phyloP scores from a whole-genome alignment of 1,284 basidiomycete species.

The Fistulinella cinereoalba region DNA sequence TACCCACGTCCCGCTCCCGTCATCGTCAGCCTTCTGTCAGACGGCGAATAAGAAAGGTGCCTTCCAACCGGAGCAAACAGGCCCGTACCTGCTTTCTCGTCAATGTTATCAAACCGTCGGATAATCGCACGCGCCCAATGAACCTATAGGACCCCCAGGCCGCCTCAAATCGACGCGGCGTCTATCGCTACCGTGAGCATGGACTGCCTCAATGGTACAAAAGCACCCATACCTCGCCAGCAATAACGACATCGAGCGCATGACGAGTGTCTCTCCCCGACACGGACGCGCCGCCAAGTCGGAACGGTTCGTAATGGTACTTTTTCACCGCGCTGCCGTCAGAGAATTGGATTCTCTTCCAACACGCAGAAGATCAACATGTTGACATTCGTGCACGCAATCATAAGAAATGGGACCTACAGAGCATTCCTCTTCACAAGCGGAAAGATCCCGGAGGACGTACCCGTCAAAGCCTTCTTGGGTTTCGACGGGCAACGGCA shows the following conservation, averaged over 20 bases:
- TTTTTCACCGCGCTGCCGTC: slow-evolving; percentile 26
- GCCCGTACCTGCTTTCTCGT: slow-evolving; percentile 34
- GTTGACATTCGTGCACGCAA: slow-evolving; percentile 22
- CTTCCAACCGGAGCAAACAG: slow-evolving; percentile 2
- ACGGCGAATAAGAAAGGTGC: slow-evolving; percentile 2
- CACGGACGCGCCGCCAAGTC: slow-evolving; percentile 27
- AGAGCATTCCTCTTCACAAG: slow-evolving; percentile 24
- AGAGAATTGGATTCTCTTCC: slow-evolving; percentile 28
- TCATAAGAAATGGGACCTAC: slow-evolving; percentile 17
- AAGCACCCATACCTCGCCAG: slow-evolving; percentile 31
- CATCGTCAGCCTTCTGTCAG: slow-evolving; percentile 20
- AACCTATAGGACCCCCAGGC: slow-evolving; percentile 41
- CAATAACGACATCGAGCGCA: slow-evolving; percentile 37
- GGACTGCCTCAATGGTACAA: slow-evolving; percentile 14
- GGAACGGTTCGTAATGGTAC: slow-evolving; percentile 35
- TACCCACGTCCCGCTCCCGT: slow-evolving; percentile 34
- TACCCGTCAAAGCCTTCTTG: slow-evolving; percentile 27
- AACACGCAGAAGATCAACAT: slow-evolving; percentile 12
- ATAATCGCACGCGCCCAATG: slow-evolving; percentile 47
- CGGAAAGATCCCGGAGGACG: slow-evolving; percentile 19
- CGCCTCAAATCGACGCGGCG: slow-evolving; percentile 28
- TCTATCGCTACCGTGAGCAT: slow-evolving; percentile 31
- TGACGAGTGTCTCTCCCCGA: slow-evolving; percentile 27
- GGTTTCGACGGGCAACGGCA: slow-evolving; percentile 28
- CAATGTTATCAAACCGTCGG: slow-evolving; percentile 50